Evolutionary conservation across 2,329 filamentous ascomycete species (phyloP).

Genomic region (Lasiodiplodia gonubiensis): DNA sequence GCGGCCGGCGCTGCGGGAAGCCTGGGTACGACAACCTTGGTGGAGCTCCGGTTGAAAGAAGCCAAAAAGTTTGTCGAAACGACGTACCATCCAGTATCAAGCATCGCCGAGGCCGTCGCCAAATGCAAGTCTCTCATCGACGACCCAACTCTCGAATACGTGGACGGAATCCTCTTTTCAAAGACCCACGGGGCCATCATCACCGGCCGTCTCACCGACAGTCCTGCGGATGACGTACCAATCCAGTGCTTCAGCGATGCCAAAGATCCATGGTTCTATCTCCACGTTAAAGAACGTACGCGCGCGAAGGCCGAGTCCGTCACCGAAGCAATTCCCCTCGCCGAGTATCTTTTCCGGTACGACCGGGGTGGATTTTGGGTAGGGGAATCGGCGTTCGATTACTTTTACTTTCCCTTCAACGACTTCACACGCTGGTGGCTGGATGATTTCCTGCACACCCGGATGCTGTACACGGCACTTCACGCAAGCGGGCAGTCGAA

Average conservation of each 20-base stretch:
- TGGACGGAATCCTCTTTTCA: constrained; percentile 58
- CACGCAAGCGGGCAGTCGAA: constrained; percentile 66
- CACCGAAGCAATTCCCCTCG: constrained; percentile 64
- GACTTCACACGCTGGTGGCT: constrained; percentile 65
- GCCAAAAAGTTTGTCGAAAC: constrained; percentile 16
- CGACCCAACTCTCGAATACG: constrained; percentile 44
- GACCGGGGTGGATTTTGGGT: constrained; percentile 74
- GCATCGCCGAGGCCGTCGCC: constrained; percentile 5
- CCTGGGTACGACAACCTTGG: constrained; percentile 66
- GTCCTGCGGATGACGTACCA: background rate
- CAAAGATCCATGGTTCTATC: constrained; percentile 59
- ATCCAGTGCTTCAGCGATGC: constrained; percentile 18
- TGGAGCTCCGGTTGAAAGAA: constrained; percentile 52
- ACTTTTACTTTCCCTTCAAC: constrained; percentile 70
- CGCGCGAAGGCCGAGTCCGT: constrained; percentile 31
- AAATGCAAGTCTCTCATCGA: constrained; percentile 1
- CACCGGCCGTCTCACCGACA: constrained; percentile 49
- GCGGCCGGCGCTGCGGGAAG: constrained; percentile 72
- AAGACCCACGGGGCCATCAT: constrained; percentile 51
- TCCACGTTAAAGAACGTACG: constrained; percentile 43
- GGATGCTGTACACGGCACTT: constrained; percentile 69
- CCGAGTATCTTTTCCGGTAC: constrained; percentile 74
- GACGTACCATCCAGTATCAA: constrained; percentile 15
- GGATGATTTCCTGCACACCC: constrained; percentile 67
- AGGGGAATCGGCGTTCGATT: constrained; percentile 61